Percentiles rank a stretch among this genome's conserved stretches.
Conservation (phyloP, 2,329 filamentous ascomycete genomes). For the Clonostachys chloroleuca region DNA sequence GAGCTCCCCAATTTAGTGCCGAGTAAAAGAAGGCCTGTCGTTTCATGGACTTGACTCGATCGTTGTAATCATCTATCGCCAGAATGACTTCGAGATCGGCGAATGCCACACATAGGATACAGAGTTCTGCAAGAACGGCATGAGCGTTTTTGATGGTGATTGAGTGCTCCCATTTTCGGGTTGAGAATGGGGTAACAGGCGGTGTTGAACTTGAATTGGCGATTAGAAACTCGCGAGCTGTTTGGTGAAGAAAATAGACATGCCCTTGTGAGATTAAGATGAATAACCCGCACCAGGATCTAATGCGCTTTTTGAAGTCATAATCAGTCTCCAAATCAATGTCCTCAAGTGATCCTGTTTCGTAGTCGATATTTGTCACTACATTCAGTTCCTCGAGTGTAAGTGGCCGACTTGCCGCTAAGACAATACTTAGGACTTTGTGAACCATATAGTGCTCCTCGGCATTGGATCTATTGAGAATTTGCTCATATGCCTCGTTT, state of each 20-base stretch:
- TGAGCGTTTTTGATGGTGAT: constrained; percentile 11
- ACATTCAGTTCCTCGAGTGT: constrained; percentile 19
- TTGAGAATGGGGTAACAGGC: not conserved
- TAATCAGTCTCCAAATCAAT: constrained; percentile 11
- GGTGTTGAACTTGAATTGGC: constrained; percentile 4
- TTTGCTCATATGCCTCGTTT: constrained; percentile 18
- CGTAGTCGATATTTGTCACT: constrained; percentile 10
- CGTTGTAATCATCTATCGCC: not conserved
- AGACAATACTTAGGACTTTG: constrained; percentile 12
- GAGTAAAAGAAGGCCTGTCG: constrained; percentile 11
- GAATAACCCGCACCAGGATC: constrained; percentile 18
- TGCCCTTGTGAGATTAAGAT: constrained; percentile 14
- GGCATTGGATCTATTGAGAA: constrained; percentile 8
- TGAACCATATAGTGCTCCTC: constrained; percentile 1
- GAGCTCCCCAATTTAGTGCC: constrained; percentile 8
- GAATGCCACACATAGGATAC: constrained; percentile 10
- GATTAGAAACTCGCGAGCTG: constrained; percentile 21
- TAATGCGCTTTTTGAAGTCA: constrained; percentile 4
- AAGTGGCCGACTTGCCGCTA: constrained; percentile 15
- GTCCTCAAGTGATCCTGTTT: constrained; percentile 4
- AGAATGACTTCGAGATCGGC: constrained; percentile 3
- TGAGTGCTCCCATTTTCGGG: constrained; percentile 11
- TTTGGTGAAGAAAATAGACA: constrained; percentile 23
- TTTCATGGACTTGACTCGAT: not conserved
- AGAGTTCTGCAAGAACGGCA: constrained; percentile 10